Base-by-base conservation (phyloP, 257 asterid species). In the Gentiana dahurica region DNA sequence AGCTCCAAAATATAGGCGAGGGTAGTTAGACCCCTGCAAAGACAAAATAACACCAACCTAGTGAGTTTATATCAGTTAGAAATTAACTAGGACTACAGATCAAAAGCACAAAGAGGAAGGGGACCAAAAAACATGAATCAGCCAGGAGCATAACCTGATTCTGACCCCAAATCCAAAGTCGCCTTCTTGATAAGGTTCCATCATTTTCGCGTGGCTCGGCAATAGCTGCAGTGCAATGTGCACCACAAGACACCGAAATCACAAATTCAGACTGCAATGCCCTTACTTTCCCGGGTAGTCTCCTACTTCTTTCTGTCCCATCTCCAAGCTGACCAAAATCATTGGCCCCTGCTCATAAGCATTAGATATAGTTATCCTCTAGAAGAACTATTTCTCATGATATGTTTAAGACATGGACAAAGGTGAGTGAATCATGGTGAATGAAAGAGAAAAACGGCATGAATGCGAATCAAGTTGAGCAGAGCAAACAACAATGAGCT, bases 111-210 rank as follows among this genome's bases (percentile, higher is more conserved):
- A 41, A 12, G 46, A 10, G 5, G 9, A 41, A 41, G 9, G 46
- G 46, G 46, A 7, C 46, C 6, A 5, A 65, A 49, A 65, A 35
- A 58, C 57, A 56, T 36, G 56, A 51, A 49, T 59, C 10, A 48
- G 2, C 51, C 53, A 24, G 45, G 54, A 68, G 46, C 36, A 61
- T 11, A 32, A 87, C 98, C 97, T 88, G 97, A 68, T 92, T 92
- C 74, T 92, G 95, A 58, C 99, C 99, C 99, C 97, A 88, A 59
- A 92, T 82, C 99, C 99, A 85, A 38, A 88, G 82, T 73, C 97
- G 81, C 77, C 85, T 73, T 13, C 67, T 68, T 12, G 97, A 77
- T 66, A 64, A 8, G 54, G 93, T 81, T 65, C 89, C 97, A 81
- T 85, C 95, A 34, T 83, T 83, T 68, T 85, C 81, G 51, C 87